Evolutionary conservation across 31 red algal genomes (phyloP).

Genomic region (Bonnemaisonia californica): DNA sequence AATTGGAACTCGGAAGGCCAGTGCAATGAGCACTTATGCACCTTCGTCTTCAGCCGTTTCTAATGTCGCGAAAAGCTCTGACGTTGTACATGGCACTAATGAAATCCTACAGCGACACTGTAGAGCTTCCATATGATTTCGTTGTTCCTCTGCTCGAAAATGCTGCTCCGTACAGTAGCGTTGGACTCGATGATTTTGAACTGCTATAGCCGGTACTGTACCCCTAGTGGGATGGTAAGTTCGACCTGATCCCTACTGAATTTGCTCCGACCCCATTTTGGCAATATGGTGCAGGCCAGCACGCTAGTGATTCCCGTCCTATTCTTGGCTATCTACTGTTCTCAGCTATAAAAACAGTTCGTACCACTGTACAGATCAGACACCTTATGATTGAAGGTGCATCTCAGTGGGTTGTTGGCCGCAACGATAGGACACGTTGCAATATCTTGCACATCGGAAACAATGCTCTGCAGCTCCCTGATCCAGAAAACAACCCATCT

Average conservation of each 20-base stretch:
- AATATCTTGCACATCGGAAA: conserved; percentile 6
- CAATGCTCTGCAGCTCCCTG: not conserved
- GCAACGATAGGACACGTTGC: conserved; percentile 7
- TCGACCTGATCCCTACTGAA: not conserved
- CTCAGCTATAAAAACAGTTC: not conserved
- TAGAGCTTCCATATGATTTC: not conserved
- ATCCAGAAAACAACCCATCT: no score
- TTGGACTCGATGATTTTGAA: not conserved
- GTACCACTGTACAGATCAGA: not conserved
- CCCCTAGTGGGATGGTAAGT: not conserved
- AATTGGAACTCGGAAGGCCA: not conserved
- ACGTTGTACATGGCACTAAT: not conserved
- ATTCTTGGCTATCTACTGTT: conserved; percentile 19
- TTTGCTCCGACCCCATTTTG: not conserved
- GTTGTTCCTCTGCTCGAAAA: conserved; percentile 11
- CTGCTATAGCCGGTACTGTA: not conserved
- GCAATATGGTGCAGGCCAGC: conserved; percentile 11
- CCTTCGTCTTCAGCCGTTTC: not conserved
- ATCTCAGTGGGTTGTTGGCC: conserved; percentile 42
- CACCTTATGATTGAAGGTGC: conserved; percentile 34
- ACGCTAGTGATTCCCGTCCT: conserved; percentile 1
- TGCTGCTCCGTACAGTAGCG: conserved; percentile 10
- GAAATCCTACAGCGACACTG: not conserved
- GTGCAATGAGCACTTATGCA: not conserved
- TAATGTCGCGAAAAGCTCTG: not conserved